Evolutionary conservation across 305 asterid species (phyloP).

Genomic region (Fraxinus sp.): DNA sequence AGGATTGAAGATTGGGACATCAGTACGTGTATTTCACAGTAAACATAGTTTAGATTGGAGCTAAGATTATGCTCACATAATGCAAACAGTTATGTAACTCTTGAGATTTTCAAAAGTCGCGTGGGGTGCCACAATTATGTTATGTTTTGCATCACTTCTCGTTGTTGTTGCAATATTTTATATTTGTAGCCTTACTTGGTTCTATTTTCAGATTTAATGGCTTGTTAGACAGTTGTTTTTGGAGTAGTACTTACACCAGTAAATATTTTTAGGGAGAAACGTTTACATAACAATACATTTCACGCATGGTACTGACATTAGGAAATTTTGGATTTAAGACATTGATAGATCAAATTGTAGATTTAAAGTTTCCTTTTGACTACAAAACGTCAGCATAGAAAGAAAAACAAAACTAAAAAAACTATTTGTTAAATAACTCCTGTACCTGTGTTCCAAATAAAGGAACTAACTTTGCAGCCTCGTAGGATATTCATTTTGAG

Average conservation of each 20-base stretch:
- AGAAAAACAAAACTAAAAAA: background rate
- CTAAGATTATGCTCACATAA: background rate
- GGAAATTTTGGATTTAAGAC: background rate
- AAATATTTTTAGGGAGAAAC: background rate
- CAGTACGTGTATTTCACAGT: background rate
- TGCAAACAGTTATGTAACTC: background rate
- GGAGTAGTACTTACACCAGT: background rate
- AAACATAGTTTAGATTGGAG: background rate
- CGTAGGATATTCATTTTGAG: background rate
- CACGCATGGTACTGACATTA: background rate
- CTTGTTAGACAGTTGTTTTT: background rate
- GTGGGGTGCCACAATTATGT: background rate
- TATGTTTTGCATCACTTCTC: background rate
- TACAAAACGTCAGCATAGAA: background rate
- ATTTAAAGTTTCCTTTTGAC: background rate
- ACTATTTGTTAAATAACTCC: background rate
- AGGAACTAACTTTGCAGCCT: background rate
- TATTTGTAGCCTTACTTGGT: background rate
- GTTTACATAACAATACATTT: background rate
- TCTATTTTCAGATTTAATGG: background rate
- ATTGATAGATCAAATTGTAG: background rate
- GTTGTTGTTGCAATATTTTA: background rate
- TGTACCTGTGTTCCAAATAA: background rate
- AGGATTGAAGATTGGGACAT: background rate
- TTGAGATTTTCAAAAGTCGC: background rate